Conservation (phyloP, 2,329 filamentous ascomycete genomes). For the Podosphaera fusca region DNA sequence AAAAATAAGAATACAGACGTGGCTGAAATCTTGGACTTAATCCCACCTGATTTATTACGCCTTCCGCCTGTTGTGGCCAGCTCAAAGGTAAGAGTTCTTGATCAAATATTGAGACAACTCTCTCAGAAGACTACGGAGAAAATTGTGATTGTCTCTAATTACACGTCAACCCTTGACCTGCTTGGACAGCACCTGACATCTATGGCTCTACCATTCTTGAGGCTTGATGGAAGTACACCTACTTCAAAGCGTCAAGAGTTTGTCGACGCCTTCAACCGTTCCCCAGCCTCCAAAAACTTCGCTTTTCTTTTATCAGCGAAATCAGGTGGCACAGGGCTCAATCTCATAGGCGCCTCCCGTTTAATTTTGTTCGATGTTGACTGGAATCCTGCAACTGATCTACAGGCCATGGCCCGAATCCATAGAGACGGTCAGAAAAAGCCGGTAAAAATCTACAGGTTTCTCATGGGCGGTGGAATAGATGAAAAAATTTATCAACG, state of each 20-base stretch:
- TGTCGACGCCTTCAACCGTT: slow-evolving; percentile 47
- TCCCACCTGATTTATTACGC: slow-evolving; percentile 30
- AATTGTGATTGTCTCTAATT: slow-evolving; percentile 54
- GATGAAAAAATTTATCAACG: slow-evolving; percentile 58
- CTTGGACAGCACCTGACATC: slow-evolving; percentile 36
- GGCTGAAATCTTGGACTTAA: slow-evolving; percentile 24
- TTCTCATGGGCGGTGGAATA: slow-evolving; percentile 42
- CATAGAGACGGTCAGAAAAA: slow-evolving; percentile 49
- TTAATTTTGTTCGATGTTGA: slow-evolving; percentile 51
- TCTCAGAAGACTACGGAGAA: slow-evolving; percentile 40
- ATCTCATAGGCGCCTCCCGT: slow-evolving; percentile 46
- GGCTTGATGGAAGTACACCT: slow-evolving; percentile 45
- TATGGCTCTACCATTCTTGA: slow-evolving; percentile 36
- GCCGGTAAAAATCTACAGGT: slow-evolving; percentile 44
- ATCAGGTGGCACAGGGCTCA: slow-evolving; percentile 45
- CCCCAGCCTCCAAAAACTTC: slow-evolving; percentile 30
- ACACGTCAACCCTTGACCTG: slow-evolving; percentile 47
- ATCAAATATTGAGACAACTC: slow-evolving; percentile 38
- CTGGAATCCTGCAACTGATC: slow-evolving; percentile 53
- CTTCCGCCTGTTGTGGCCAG: slow-evolving; percentile 32
- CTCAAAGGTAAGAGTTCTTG: slow-evolving; percentile 42
- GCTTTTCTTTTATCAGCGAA: slow-evolving; percentile 53
- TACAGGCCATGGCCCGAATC: slow-evolving; percentile 54
- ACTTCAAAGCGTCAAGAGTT: slow-evolving; percentile 39
- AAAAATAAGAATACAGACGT: slow-evolving; percentile 14